Evolutionary conservation across 306 rosid genomes (phyloP).

Genomic region (Sindora glabra): DNA sequence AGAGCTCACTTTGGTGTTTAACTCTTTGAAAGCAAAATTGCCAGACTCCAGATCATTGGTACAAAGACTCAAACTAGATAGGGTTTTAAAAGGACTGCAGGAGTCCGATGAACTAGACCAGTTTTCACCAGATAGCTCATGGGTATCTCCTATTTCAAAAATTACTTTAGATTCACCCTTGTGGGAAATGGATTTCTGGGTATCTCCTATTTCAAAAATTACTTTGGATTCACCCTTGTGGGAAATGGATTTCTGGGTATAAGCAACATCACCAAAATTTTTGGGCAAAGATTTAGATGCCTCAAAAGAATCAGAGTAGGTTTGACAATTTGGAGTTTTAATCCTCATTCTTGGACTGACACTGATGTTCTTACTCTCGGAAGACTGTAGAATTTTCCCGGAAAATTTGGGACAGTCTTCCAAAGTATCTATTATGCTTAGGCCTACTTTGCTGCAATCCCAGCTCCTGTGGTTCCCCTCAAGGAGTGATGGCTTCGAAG

Average conservation of each 20-base stretch:
- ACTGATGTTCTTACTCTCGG: slow-evolving; percentile 51
- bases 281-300: slow-evolving; percentile 62
- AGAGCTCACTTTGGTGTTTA: slow-evolving; percentile 16
- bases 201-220: slow-evolving; percentile 76
- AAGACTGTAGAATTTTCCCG: slow-evolving; percentile 47
- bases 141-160: slow-evolving; percentile 74
- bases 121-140: slow-evolving; percentile 34
- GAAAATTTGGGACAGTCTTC: slow-evolving; percentile 47
- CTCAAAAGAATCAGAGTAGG: slow-evolving; percentile 28
- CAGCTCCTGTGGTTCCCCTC: slow-evolving; percentile 58
- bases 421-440: slow-evolving; percentile 65
- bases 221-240: slow-evolving; percentile 47
- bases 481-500: slow-evolving; percentile 27
- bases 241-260: slow-evolving; percentile 23
- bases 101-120: slow-evolving; percentile 62
- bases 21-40: slow-evolving; percentile 32
- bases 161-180: slow-evolving; percentile 52
- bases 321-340: slow-evolving; percentile 31
- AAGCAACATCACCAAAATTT: slow-evolving; percentile 39
- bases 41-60: slow-evolving; percentile 16
- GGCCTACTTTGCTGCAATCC: slow-evolving; percentile 72
- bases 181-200: slow-evolving; percentile 25
- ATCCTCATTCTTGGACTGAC: slow-evolving; percentile 57
- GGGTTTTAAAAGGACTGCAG: slow-evolving; percentile 31
- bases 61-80: slow-evolving; percentile 16